Base-by-base conservation (phyloP, 768 basidiomycete species). In the Arthromyces matolae region DNA sequence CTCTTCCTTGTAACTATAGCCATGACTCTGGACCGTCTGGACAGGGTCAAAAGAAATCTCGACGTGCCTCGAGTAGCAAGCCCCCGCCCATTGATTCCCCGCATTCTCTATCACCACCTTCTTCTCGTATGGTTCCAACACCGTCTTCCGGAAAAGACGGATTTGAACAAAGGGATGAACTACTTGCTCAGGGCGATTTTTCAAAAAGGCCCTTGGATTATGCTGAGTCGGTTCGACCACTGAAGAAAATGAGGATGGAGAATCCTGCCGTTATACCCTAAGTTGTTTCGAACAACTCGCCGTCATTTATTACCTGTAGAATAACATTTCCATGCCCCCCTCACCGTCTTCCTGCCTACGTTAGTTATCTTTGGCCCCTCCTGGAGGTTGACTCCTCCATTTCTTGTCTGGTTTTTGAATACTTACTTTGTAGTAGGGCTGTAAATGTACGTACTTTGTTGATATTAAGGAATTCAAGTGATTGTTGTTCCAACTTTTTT, bases 1-100 rank as follows among this genome's bases (percentile, higher is more conserved):
- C 79, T 34, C 73, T 91, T 61, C 73, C 77, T 35, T 92, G 89
- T 72, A 86, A 83, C 64, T 92, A 91, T 67, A 84, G 84, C 33
- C 86, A 90, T 59, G 86, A 89, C 54, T 69, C 66, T 28, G 60
- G 55, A 43, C 48, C 58, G 16, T 56, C 63, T 51, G 70, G 70
- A 9, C 54, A 64, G 46, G 61, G 63, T 3, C 67, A 67, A 47
- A 75, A 75, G 67, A 77, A 80, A 63, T 68, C 70, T 47, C 72
- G 82, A 49, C 75, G 79, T 23, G 71, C 78, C 23, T 82, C 81
- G 33, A 73, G 75, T 24, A 78, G 79, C 23, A 80, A 77, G 58
- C 60, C 64, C 23, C 63, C 64, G 16, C 62, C 65, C 18, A 62
- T 62, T 16, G 68, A 70, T 39, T 75, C 75, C 13, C 62, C 67